phyloP scores from a whole-genome alignment of 2,329 filamentous ascomycete species.

The Colletotrichum tofieldiae region DNA sequence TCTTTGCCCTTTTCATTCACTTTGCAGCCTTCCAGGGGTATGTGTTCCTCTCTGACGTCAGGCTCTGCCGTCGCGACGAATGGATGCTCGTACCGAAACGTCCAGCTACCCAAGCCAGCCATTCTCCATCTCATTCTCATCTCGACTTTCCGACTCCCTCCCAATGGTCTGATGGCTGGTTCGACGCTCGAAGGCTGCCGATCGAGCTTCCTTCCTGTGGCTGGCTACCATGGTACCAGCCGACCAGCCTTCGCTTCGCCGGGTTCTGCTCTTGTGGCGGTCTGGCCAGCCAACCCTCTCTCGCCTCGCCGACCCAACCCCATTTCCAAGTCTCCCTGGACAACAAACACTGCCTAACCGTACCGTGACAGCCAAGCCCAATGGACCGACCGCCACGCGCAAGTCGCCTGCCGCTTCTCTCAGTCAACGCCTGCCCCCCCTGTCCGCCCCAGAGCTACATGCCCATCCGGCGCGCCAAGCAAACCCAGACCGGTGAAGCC shows the following conservation, averaged over 20 bases:
- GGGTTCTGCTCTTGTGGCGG: neutral
- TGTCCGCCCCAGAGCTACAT: neutral
- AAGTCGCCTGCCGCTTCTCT: conserved; percentile 13
- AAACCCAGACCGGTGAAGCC: conserved; percentile 12
- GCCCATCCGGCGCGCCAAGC: conserved; percentile 31
- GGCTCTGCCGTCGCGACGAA: neutral
- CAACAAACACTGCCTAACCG: conserved; percentile 8
- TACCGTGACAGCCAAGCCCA: conserved; percentile 19
- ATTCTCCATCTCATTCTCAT: neutral
- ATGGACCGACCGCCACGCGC: conserved; percentile 10
- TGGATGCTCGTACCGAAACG: neutral
- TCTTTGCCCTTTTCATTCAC: neutral
- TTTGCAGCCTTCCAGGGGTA: neutral
- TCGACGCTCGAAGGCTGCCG: neutral
- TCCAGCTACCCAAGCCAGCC: neutral
- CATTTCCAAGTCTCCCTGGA: neutral
- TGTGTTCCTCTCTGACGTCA: conserved; percentile 12
- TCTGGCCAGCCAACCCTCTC: neutral
- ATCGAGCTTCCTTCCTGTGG: conserved; percentile 1
- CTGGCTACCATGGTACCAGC: neutral
- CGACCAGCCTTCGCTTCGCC: neutral
- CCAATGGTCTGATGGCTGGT: neutral
- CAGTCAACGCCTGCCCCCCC: conserved; percentile 14
- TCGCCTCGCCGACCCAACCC: neutral
- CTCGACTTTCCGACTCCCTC: no score